Conservation (phyloP, 345 rosid species). For the Aquilaria sinensis region DNA sequence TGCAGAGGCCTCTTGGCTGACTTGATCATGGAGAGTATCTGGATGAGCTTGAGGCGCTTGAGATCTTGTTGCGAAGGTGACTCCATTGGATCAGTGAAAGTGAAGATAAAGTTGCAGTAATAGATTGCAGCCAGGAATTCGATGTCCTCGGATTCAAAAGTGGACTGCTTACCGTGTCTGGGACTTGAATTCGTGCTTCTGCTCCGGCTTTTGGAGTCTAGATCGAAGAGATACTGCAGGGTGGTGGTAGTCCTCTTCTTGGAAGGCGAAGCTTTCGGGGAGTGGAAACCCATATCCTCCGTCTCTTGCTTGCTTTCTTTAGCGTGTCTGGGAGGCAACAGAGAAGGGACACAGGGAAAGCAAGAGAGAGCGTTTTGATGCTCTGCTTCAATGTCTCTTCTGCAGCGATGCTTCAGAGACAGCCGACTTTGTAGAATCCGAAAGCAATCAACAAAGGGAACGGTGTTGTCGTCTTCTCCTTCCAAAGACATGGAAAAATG, state of each 20-base stretch:
- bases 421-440: conserved; percentile 30
- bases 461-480: background rate
- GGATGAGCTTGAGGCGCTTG: conserved; percentile 40
- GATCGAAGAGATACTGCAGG: conserved; percentile 32
- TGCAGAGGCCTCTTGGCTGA: conserved; percentile 25
- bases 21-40: conserved; percentile 33
- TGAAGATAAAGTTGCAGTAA: conserved; percentile 33
- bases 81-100: conserved; percentile 41
- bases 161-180: conserved; percentile 5
- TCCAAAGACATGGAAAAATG: background rate
- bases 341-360: background rate
- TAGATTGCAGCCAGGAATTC: conserved; percentile 32
- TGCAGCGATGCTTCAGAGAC: background rate
- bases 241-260: conserved; percentile 28
- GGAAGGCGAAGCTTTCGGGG: conserved; percentile 25
- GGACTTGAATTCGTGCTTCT: conserved; percentile 10
- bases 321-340: background rate
- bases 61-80: conserved; percentile 45
- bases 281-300: conserved; percentile 32
- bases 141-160: conserved; percentile 19
- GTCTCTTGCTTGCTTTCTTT: background rate
- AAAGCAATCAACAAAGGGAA: background rate
- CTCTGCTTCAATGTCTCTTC: conserved; percentile 3
- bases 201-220: conserved; percentile 19
- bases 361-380: conserved; percentile 10